These are phyloP conservation scores for Eudorina sp. DNA, from an alignment of 139 green algal genomes.

Conservation along the genomic window DNA sequence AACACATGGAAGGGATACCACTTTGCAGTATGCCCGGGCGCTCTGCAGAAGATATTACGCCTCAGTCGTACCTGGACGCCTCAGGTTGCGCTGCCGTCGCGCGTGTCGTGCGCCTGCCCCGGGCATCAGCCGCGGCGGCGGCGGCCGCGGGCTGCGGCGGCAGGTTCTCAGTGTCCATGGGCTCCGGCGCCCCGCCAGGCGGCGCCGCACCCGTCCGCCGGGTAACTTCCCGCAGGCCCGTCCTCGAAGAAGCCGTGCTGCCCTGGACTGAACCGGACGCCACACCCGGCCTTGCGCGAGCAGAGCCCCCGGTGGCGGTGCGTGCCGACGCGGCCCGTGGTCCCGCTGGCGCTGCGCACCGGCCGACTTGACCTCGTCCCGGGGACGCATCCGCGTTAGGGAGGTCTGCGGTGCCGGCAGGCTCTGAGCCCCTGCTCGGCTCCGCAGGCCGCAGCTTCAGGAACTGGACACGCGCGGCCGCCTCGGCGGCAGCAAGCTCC, in stretches of 20 bases:
- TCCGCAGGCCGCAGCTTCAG: not conserved
- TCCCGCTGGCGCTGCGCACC: not conserved
- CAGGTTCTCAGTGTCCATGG: not conserved
- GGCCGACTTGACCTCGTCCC: not conserved
- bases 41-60: no score
- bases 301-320: not conserved
- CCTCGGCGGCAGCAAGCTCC: conserved; percentile 27
- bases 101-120: not conserved
- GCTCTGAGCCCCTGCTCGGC: not conserved
- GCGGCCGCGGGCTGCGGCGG: not conserved
- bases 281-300: not conserved
- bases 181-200: not conserved
- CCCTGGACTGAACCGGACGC: not conserved
- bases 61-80: not conserved
- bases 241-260: not conserved
- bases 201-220: not conserved
- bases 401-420: not conserved
- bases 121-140: not conserved
- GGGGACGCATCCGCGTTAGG: not conserved
- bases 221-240: not conserved
- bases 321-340: not conserved
- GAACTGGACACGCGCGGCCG: not conserved
- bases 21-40: no score
- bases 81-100: conserved; percentile 17
- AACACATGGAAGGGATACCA: no score